Base-by-base conservation (phyloP, 2,329 filamentous ascomycete genomes). In the Paraconiothyrium brasiliense region DNA sequence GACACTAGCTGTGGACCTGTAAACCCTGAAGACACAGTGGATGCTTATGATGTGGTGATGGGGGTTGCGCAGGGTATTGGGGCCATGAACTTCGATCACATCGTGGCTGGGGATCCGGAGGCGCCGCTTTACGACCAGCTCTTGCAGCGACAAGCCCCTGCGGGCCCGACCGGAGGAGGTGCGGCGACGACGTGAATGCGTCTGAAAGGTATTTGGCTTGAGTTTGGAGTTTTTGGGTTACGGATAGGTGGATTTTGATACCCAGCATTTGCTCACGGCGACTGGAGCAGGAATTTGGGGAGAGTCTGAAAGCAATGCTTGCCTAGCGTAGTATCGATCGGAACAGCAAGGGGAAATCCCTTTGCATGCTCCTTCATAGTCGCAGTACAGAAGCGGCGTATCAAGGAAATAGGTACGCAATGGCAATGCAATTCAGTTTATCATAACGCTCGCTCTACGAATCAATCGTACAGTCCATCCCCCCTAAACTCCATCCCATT, bases 11-110 rank as follows among this genome's bases (percentile, higher is more conserved):
- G 49, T 14, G 49, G 49, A 16, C 9, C 10, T 27, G 34, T 52
- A 34, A 39, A 34, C 34, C 10, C 8, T 4, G 34, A 20, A 9
- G 49, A 52, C 16, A 14, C 8, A 34, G n/a, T 10, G 20, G 35
- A 52, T 52, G 49, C 49, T 20, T 52, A 9, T 34, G 34, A 39
- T 14, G 24, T 52, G 34, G 34, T 52, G 9, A 27, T 52, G 49
- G 35, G 49, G 1, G 34, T 14, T n/a, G 32, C 22, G n/a, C 34
- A 52, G 49, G 20, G 49, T 6, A 13, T 52, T 11, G 34, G 34
- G 10, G 22, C 7, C 10, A 11, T 39, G 20, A 27, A 20, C 11
- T 8, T 32, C 9, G 37, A 54, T 32, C 51, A 54, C n/a, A 22
- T 44, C 16, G 51, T 54, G 14, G 16, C 20, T 10, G 39, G 51